These are phyloP conservation scores for Fusarium armeniacum DNA, from an alignment of 2,329 filamentous ascomycete genomes.

Conservation along the genomic window DNA sequence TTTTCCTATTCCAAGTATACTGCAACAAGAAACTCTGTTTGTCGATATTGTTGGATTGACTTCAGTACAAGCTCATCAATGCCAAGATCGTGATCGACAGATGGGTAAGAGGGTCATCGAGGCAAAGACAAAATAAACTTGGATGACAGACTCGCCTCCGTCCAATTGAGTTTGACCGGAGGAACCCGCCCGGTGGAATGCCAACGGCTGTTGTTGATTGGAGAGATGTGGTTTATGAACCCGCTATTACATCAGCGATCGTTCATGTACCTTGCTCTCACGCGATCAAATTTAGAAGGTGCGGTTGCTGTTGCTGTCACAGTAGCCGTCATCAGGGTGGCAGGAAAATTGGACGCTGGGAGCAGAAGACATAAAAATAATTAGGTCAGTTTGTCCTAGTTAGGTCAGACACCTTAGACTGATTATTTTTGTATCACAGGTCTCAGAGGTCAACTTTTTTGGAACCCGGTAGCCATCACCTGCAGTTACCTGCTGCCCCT, in stretches of 20 bases:
- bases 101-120: background rate
- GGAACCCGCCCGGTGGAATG: constrained; percentile 7
- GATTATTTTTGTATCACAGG: too few relatives aligned
- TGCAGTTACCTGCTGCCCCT: constrained; percentile 10
- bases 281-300: constrained; percentile 20
- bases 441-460: too few relatives aligned
- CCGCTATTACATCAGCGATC: constrained; percentile 27
- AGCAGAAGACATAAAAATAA: too few relatives aligned
- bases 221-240: fast-evolving
- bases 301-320: background rate
- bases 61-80: too few relatives aligned
- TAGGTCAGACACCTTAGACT: too few relatives aligned
- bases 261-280: constrained; percentile 29
- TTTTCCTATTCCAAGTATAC: too few relatives aligned
- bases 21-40: too few relatives aligned
- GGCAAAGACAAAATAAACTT: constrained; percentile 1
- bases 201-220: constrained; percentile 1
- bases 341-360: too few relatives aligned
- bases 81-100: constrained; percentile 15
- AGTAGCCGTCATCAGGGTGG: too few relatives aligned
- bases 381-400: too few relatives aligned
- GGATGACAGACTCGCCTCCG: constrained; percentile 24
- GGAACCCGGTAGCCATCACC: constrained; percentile 17
- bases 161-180: constrained; percentile 25
- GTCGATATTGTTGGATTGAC: too few relatives aligned